A percentile compares a stretch with the other conserved stretches of the same genome.
Conservation (phyloP, 345 rosid genomes). For the Euphorbia peplus region DNA sequence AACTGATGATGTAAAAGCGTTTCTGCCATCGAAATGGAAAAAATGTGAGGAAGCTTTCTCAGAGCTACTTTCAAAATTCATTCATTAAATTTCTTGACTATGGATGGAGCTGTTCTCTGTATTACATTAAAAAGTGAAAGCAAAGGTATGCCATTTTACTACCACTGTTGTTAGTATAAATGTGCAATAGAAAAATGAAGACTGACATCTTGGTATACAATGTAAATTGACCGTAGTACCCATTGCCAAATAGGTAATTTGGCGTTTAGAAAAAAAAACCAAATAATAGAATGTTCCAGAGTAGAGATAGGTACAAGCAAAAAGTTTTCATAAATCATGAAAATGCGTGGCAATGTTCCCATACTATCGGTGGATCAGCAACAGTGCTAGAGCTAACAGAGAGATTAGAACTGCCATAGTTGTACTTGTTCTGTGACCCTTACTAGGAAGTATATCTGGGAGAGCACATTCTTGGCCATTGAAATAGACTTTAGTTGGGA, state of each 20-base stretch:
- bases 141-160: too few relatives aligned
- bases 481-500: conserved; percentile 42
- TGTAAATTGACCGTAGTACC: background rate
- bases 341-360: background rate
- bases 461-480: conserved; percentile 47
- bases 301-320: background rate
- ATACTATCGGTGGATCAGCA: background rate
- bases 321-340: background rate
- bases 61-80: too few relatives aligned
- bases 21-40: too few relatives aligned
- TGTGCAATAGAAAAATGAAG: background rate
- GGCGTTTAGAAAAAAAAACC: background rate
- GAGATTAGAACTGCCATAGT: background rate
- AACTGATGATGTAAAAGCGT: too few relatives aligned
- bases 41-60: too few relatives aligned
- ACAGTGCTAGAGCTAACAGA: background rate
- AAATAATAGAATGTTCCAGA: background rate
- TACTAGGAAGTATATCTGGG: conserved; percentile 26
- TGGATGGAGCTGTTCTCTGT: too few relatives aligned
- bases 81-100: too few relatives aligned
- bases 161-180: too few relatives aligned
- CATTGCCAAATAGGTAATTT: background rate
- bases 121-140: too few relatives aligned
- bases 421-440: background rate
- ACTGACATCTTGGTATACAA: background rate